phyloP scores from a whole-genome alignment of 106 monocot genomes.

The Vanilla planifolia region DNA sequence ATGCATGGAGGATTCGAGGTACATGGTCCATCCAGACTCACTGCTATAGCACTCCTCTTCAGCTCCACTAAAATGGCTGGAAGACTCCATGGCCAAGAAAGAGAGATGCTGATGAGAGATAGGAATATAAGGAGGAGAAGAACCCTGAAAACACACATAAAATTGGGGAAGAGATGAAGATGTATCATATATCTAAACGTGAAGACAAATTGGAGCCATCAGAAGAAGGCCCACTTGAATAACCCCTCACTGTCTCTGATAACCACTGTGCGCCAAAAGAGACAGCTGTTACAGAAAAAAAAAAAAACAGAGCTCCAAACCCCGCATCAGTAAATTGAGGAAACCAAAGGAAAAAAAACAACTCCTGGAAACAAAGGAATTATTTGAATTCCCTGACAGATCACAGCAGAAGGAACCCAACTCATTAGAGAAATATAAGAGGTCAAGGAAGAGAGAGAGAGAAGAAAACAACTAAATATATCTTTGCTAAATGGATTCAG shows the following conservation, averaged over 20 bases:
- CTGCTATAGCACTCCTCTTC: constrained; percentile 55
- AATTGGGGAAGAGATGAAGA: background rate
- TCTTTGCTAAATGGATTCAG: no score
- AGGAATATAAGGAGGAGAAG: background rate
- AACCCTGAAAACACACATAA: background rate
- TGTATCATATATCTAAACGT: background rate
- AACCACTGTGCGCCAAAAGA: no score
- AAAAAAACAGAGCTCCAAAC: constrained; percentile 1
- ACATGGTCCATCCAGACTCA: constrained; percentile 73
- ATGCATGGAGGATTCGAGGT: constrained; percentile 60
- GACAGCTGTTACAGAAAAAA: background rate
- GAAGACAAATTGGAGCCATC: constrained; percentile 12
- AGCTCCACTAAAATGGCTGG: constrained; percentile 21
- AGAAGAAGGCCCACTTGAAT: background rate
- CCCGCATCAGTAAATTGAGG: constrained; percentile 26
- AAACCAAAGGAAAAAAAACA: constrained; percentile 2
- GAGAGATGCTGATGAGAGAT: background rate
- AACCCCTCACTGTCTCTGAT: no score
- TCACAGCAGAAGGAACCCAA: constrained; percentile 12
- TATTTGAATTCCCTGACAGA: constrained; percentile 31
- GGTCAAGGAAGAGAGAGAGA: background rate
- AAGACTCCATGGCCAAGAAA: constrained; percentile 15
- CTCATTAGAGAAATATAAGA: constrained; percentile 2
- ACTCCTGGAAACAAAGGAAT: constrained; percentile 25
- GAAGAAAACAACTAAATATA: no score